Base-by-base conservation (phyloP, 139 green algal genomes). In the Yamagishiella unicocca region DNA sequence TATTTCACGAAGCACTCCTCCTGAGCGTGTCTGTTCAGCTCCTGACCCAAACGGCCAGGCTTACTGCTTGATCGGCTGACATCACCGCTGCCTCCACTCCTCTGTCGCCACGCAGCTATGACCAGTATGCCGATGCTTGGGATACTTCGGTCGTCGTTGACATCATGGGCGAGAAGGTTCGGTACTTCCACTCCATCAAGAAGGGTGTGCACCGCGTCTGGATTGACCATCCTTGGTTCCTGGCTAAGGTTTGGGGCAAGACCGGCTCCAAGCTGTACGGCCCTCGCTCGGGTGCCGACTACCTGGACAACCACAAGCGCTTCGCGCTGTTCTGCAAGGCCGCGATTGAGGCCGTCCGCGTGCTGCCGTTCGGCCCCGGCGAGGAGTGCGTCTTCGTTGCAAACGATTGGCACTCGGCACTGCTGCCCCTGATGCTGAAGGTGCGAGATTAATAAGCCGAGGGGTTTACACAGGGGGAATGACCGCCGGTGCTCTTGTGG, bases 111-210 rank as follows among this genome's bases (percentile, higher is more conserved):
- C 17, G 64, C 92, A 97, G 96, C 46, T 98, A 98, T 89, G 97
- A 99, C 90, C 97, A 99, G 93, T 99, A 99, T 90, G 88, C 83
- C 14, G 98, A 99, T 77, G 96, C 95, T 54, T 99, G 98, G 98
- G 98, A 99, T 90, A 99, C 97, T 1, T 93, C 84, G 71, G 92
- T 98, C 29, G 78, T 80, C 7, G 54, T 96, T 61, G 94, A 97
- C 68, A 90, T 99, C 4, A 91, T 96, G 76, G 97, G 97, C 58
- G 94, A 99, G 92, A 64, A 91, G 29, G 96, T 99, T 8, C 92
- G 98, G n/a, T 99, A 95, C 93, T 99, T 99, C 94, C 98, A 99
- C 94, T 94, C 94, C 38, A 94, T 97, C 83, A 98, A 99, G 93
- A 92, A 98, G 67, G 98, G 98, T 42, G 98, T 99, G 71, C 96